Base-by-base conservation (phyloP, 2,329 filamentous ascomycete species). In the Cadophora sp. region DNA sequence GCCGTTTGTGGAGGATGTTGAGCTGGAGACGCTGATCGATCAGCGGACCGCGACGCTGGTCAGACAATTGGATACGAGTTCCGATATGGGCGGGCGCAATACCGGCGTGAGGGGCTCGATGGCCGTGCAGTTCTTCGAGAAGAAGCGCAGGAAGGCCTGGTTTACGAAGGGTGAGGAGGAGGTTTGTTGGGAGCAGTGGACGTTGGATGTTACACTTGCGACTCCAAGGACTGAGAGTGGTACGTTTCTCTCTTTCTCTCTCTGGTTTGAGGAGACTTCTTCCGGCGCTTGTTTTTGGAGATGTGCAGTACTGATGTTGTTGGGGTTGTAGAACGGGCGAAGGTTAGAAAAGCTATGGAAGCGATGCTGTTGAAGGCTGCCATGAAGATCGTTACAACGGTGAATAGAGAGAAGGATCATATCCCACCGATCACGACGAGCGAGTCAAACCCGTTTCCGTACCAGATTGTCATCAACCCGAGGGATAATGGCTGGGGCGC, bases 151-250 rank as follows among this genome's bases (percentile, higher is more conserved):
- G 73, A 96, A 94, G 83, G 94, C 92, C 78, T 90, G 92, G 79
- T 91, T 94, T 72, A 81, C 86, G 80, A 90, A 89, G 74, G 91
- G 88, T 27, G 95, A 97, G 72, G 94, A 98, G 78, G 94, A 97
- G 79, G 89, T 97, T 20, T 97, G 94, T 79, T 99, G 96, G 96
- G 96, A 98, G 83, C 89, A 89, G 76, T 99, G 96, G 96, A 93
- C 92, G 53, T 82, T 99, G 72, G 93, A 96, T 79, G 92, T 98
- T 60, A 96, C 94, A n/a, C 89, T 97, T 64, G 93, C 94, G 11
- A 94, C 93, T 73, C 94, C 95, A 36, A 84, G 91, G 76, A 97
- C 93, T 13, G 95, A 98, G 76, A 92, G 89, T 71, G 94, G 93
- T 96, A 82, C 74, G 89, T 78, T 56, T 43, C 27, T 30, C n/a